Evolutionary conservation across 768 basidiomycete genomes (phyloP).

Genomic region (Mycena haematopus): DNA sequence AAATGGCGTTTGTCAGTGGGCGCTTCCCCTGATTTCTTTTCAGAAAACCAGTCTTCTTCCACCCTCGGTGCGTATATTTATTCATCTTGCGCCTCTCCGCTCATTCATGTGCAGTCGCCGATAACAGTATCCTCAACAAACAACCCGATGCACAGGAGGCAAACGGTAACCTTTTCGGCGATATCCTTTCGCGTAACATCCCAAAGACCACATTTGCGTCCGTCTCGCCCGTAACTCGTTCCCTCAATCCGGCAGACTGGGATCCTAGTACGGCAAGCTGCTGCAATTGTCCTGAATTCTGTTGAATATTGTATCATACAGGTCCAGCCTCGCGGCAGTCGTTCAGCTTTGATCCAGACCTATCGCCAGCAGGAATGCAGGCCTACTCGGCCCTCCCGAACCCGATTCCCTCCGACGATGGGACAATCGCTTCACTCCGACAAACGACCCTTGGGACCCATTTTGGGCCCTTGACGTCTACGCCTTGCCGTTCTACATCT

Average conservation of each 20-base stretch:
- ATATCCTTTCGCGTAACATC: background rate
- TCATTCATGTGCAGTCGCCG: conserved; percentile 10
- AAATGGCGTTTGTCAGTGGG: background rate
- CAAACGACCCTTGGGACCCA: background rate
- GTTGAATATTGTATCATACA: background rate
- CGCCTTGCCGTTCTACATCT: conserved; percentile 5
- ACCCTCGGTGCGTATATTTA: conserved; percentile 2
- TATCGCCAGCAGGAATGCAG: conserved; percentile 13
- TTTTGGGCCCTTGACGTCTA: conserved; percentile 9
- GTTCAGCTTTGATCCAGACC: conserved; percentile 6
- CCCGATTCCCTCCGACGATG: conserved; percentile 5
- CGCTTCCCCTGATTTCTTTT: background rate
- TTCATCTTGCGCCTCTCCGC: background rate
- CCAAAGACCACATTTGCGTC: conserved; percentile 5
- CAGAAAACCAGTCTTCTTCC: background rate
- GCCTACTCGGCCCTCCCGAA: conserved; percentile 1
- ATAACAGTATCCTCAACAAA: background rate
- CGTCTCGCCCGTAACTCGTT: conserved; percentile 16
- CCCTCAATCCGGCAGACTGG: conserved; percentile 24
- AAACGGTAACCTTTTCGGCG: background rate
- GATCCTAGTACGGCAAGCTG: conserved; percentile 8
- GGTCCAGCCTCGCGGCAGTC: background rate
- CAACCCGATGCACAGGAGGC: background rate
- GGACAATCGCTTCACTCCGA: conserved; percentile 17
- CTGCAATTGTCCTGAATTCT: background rate